Evolutionary conservation across 805 yeast species (phyloP).

Genomic region (Wickerhamiella azyma): DNA sequence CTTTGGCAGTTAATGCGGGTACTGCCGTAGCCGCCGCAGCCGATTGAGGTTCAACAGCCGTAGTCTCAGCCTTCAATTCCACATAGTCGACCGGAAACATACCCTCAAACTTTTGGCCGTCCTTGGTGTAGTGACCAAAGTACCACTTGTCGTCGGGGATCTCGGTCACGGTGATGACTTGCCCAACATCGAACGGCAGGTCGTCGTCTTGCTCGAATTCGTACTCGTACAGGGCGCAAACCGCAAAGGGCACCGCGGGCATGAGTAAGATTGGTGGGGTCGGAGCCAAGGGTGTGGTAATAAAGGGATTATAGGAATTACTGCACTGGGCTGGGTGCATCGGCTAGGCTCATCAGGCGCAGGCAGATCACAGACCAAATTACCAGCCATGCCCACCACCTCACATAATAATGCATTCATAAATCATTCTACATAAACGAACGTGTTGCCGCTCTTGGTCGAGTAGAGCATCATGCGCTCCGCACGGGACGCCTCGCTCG

Average conservation of each 20-base stretch:
- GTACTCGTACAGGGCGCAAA: constrained; percentile 55
- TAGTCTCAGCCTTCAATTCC: constrained; percentile 1
- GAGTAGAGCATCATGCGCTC: constrained; percentile 58
- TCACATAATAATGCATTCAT: no score
- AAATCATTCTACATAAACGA: constrained; percentile 30
- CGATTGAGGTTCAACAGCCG: constrained; percentile 4
- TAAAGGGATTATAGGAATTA: no score
- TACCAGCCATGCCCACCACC: no score
- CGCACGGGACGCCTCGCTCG: constrained; percentile 59
- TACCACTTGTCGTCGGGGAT: constrained; percentile 91
- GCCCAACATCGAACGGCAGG: constrained; percentile 53
- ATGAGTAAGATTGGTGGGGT: not conserved
- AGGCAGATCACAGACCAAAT: no score
- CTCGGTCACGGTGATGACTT: constrained; percentile 56
- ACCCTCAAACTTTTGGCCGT: constrained; percentile 35
- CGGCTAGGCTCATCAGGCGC: no score
- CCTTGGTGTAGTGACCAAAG: constrained; percentile 42
- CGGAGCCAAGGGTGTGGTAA: not conserved
- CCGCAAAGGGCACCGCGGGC: constrained; percentile 42
- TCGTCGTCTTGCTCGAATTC: constrained; percentile 70
- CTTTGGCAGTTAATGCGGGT: not conserved
- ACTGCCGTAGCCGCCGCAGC: not conserved
- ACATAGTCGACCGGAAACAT: constrained; percentile 60
- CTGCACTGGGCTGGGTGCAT: no score
- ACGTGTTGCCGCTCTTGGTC: constrained; percentile 60